Percentiles rank a stretch among this genome's conserved stretches.
phyloP scores from a whole-genome alignment of 1,284 basidiomycete species.

The Acaromyces ingoldii region DNA sequence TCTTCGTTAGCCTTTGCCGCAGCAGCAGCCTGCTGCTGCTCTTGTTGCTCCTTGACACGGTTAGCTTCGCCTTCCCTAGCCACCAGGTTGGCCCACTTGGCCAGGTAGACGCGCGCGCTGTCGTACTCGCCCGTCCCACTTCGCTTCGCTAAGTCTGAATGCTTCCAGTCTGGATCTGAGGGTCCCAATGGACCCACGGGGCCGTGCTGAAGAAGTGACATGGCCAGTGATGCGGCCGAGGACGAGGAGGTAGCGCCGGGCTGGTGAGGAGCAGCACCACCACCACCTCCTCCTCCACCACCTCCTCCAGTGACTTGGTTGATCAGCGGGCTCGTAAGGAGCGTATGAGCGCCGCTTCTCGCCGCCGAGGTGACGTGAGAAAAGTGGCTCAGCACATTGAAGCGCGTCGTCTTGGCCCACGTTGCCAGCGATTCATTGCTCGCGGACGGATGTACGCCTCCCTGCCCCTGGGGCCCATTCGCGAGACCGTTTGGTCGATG shows the following conservation, averaged over 20 bases:
- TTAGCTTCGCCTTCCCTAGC: conserved; percentile 54
- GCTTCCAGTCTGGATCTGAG: conserved; percentile 31
- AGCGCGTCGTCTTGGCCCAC: conserved; percentile 41
- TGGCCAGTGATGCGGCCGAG: conserved; percentile 3
- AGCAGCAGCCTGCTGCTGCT: neutral
- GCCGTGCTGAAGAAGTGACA: conserved; percentile 43
- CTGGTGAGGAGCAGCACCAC: too few relatives aligned
- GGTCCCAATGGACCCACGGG: conserved; percentile 33
- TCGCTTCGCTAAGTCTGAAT: conserved; percentile 13
- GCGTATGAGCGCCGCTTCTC: conserved; percentile 32
- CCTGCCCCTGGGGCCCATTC: neutral
- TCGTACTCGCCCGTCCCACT: conserved; percentile 62
- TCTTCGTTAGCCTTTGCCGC: too few relatives aligned
- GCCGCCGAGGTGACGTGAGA: conserved; percentile 45
- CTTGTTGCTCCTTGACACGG: conserved; percentile 4
- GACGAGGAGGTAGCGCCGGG: too few relatives aligned
- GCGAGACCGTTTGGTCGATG: too few relatives aligned
- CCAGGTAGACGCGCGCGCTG: conserved; percentile 88
- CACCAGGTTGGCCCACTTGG: conserved; percentile 90
- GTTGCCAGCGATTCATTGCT: conserved; percentile 29
- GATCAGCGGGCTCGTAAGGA: conserved; percentile 35
- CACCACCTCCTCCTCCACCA: neutral
- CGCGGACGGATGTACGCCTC: neutral
- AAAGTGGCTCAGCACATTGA: conserved; percentile 41
- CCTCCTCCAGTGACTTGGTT: conserved; percentile 16